phyloP scores from a whole-genome alignment of 768 basidiomycete species.

The Suillus paluster region DNA sequence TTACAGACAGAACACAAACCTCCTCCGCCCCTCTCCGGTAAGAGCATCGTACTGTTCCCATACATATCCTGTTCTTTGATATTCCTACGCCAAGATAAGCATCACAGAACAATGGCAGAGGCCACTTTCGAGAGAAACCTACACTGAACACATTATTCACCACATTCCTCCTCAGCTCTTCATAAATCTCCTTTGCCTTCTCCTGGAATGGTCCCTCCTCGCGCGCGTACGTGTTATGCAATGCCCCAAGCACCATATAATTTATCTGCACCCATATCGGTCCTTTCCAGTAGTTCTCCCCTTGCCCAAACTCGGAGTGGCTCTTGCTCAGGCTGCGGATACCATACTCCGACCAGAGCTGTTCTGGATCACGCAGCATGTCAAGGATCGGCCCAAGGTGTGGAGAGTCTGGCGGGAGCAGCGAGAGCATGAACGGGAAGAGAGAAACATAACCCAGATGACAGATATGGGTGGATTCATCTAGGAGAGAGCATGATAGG shows the following conservation, averaged over 20 bases:
- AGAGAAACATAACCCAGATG: constrained; percentile 92
- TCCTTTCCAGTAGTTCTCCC: constrained; percentile 97
- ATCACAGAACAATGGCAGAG: background rate
- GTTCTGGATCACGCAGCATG: constrained; percentile 75
- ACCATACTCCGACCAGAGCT: constrained; percentile 92
- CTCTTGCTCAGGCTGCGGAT: constrained; percentile 86
- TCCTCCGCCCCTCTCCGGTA: constrained; percentile 84
- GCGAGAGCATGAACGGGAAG: constrained; percentile 88
- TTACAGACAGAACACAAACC: constrained; percentile 49
- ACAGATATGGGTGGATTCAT: constrained; percentile 91
- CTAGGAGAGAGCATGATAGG: constrained; percentile 31
- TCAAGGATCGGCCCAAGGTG: constrained; percentile 84
- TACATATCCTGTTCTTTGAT: constrained; percentile 89
- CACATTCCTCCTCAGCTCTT: constrained; percentile 78
- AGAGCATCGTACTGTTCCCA: constrained; percentile 96
- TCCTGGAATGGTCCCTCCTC: constrained; percentile 82
- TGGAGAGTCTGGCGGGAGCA: constrained; percentile 77
- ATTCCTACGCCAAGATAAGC: constrained; percentile 60
- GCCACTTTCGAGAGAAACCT: constrained; percentile 11
- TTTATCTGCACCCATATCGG: constrained; percentile 99
- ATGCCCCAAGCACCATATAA: constrained; percentile 79
- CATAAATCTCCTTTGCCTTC: constrained; percentile 79
- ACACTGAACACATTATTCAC: constrained; percentile 83
- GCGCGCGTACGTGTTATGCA: constrained; percentile 80
- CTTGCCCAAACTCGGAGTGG: constrained; percentile 88